These are phyloP conservation scores for Fusarium redolens DNA, from an alignment of 2,329 filamentous ascomycete genomes.

Conservation along the genomic window DNA sequence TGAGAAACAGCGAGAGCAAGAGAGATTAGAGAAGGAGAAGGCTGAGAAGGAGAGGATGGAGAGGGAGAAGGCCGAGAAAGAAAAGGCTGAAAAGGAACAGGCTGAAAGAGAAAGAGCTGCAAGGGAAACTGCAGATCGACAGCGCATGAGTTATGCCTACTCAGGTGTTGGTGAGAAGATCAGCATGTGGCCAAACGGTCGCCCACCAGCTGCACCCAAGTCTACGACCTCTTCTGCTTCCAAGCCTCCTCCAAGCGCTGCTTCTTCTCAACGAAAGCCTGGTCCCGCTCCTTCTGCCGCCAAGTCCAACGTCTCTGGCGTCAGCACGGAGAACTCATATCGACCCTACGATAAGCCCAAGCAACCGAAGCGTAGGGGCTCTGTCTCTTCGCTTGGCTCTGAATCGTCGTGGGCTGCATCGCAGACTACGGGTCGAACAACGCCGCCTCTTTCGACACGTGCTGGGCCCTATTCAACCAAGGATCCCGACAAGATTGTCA, in stretches of 20 bases:
- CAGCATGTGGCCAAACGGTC: conserved; percentile 75
- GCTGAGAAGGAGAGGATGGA: conserved; percentile 27
- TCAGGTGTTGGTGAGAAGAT: conserved; percentile 75
- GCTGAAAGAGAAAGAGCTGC: conserved; percentile 48
- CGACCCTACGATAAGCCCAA: conserved; percentile 80
- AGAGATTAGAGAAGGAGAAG: conserved; percentile 50
- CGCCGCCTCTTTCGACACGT: conserved; percentile 81
- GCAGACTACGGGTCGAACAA: conserved; percentile 84
- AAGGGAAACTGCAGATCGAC: conserved; percentile 49
- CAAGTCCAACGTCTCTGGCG: conserved; percentile 68
- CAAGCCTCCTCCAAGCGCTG: conserved; percentile 39
- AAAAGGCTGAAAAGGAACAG: conserved; percentile 46
- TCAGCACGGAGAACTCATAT: conserved; percentile 76
- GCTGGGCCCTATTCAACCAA: conserved; percentile 85
- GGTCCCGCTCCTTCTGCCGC: conserved; percentile 61
- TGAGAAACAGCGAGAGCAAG: conserved; percentile 50
- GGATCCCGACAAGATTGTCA: conserved; percentile 95
- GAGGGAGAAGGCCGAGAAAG: conserved; percentile 46
- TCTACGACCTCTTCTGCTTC: conserved; percentile 42
- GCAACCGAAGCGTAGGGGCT: conserved; percentile 67
- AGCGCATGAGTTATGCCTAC: conserved; percentile 69
- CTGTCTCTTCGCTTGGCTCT: conserved; percentile 76
- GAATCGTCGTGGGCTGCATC: conserved; percentile 90
- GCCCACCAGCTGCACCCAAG: conserved; percentile 54
- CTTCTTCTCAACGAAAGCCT: conserved; percentile 48